These are phyloP conservation scores for Neocucurbitaria cava DNA, from an alignment of 2,329 filamentous ascomycete species.

Conservation along the genomic window DNA sequence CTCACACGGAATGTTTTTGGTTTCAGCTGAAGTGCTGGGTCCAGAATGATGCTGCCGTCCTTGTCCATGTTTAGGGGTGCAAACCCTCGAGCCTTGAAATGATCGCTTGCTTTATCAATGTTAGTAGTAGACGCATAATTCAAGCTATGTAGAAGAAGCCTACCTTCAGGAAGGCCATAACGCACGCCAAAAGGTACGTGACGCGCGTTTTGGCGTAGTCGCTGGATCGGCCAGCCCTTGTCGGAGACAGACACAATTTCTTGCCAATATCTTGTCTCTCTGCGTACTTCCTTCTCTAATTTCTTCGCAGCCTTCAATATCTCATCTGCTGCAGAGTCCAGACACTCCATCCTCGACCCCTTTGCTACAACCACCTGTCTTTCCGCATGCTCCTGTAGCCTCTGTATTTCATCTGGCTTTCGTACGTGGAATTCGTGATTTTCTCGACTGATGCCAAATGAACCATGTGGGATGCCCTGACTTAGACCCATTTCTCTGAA, in stretches of 20 bases:
- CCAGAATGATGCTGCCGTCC: conserved; percentile 77
- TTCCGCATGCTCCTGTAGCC: conserved; percentile 42
- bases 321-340: conserved; percentile 76
- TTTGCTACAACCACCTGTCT: conserved; percentile 60
- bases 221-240: conserved; percentile 78
- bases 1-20: conserved; percentile 72
- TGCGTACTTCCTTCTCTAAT: conserved; percentile 76
- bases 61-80: conserved; percentile 78
- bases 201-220: conserved; percentile 55
- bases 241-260: conserved; percentile 82
- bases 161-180: conserved; percentile 85
- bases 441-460: conserved; percentile 38
- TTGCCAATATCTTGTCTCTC: conserved; percentile 88
- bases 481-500: conserved; percentile 33
- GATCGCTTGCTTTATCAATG: conserved; percentile 54
- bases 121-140: conserved; percentile 3
- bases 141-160: conserved; percentile 12
- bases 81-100: conserved; percentile 74
- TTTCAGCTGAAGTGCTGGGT: conserved; percentile 65
- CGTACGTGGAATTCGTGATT: conserved; percentile 25
- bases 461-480: conserved; percentile 47
- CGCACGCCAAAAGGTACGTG: conserved; percentile 83
- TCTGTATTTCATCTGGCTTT: conserved; percentile 23
- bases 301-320: conserved; percentile 75
- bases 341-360: conserved; percentile 80